phyloP scores from a whole-genome alignment of 305 asterid species.

The Stenogyne calaminthoides region DNA sequence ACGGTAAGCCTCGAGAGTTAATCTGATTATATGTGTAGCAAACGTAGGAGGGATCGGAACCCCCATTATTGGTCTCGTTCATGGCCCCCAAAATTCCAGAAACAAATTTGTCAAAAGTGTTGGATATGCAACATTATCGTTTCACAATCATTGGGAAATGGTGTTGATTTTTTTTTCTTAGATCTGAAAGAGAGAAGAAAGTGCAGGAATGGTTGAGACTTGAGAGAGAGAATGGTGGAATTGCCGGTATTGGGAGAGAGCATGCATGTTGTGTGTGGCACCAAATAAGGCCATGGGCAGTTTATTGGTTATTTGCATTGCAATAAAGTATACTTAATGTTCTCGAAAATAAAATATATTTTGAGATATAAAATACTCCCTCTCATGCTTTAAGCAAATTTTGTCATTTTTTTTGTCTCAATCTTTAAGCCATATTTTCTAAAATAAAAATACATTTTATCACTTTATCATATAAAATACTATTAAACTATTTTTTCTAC shows the following conservation, averaged over 20 bases:
- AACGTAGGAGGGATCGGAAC: slow-evolving; percentile 26
- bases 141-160: slow-evolving; percentile 15
- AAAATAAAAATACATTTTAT: no score
- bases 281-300: slow-evolving; percentile 19
- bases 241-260: slow-evolving; percentile 34
- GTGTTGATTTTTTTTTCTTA: slow-evolving; percentile 4
- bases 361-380: not conserved
- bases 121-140: not conserved
- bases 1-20: slow-evolving; percentile 51
- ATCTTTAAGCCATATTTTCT: no score
- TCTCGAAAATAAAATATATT: not conserved
- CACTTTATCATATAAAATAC: no score
- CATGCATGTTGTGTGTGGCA: slow-evolving; percentile 36
- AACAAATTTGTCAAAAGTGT: not conserved
- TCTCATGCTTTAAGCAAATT: no score
- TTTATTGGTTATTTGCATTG: not conserved
- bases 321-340: not conserved
- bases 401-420: no score
- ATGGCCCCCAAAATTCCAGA: slow-evolving; percentile 8
- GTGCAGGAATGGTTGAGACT: not conserved
- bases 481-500: no score
- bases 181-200: slow-evolving; percentile 25
- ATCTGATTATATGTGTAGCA: slow-evolving; percentile 48
- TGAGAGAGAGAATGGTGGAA: slow-evolving; percentile 17
- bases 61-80: slow-evolving; percentile 32